Evolutionary conservation across 441 rosid genomes (phyloP).

Genomic region (Eruca vesicaria): DNA sequence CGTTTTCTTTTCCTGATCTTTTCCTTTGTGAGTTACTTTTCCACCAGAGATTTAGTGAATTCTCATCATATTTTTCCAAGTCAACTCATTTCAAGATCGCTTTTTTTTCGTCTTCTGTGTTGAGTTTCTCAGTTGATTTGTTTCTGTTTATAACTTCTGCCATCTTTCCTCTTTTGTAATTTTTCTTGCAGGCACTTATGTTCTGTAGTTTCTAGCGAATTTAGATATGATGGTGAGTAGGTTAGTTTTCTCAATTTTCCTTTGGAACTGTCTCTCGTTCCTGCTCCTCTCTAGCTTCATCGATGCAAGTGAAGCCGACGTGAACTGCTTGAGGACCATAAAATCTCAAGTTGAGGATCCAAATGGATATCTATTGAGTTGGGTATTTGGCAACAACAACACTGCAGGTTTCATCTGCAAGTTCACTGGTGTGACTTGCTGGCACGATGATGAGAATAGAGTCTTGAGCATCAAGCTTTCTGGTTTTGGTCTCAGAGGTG

Average conservation of each 20-base stretch:
- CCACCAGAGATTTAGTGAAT: background rate
- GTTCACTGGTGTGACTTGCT: slow-evolving; percentile 72
- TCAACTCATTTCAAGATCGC: slow-evolving; percentile 21
- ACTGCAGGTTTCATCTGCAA: slow-evolving; percentile 64
- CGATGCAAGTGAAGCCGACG: slow-evolving; percentile 36
- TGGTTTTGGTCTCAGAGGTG: slow-evolving; percentile 63
- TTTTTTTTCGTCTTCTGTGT: background rate
- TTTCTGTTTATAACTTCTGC: background rate
- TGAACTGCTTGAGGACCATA: slow-evolving; percentile 46
- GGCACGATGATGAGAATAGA: slow-evolving; percentile 80
- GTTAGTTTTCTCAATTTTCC: slow-evolving; percentile 5
- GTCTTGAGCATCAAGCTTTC: slow-evolving; percentile 63
- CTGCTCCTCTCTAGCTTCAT: slow-evolving; percentile 32
- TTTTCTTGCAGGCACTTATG: background rate
- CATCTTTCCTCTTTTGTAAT: slow-evolving; percentile 8
- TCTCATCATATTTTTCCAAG: background rate
- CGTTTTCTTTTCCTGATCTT: background rate
- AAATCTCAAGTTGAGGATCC: slow-evolving; percentile 45
- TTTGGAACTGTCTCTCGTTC: slow-evolving; percentile 33
- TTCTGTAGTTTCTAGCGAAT: background rate
- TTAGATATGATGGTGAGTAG: slow-evolving; percentile 18
- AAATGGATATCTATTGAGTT: slow-evolving; percentile 38
- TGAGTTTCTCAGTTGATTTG: background rate
- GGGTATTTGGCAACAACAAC: slow-evolving; percentile 57
- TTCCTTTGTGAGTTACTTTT: background rate